These are phyloP conservation scores for Penicillium psychrosexuale DNA, from an alignment of 2,329 filamentous ascomycete species.

Conservation along the genomic window DNA sequence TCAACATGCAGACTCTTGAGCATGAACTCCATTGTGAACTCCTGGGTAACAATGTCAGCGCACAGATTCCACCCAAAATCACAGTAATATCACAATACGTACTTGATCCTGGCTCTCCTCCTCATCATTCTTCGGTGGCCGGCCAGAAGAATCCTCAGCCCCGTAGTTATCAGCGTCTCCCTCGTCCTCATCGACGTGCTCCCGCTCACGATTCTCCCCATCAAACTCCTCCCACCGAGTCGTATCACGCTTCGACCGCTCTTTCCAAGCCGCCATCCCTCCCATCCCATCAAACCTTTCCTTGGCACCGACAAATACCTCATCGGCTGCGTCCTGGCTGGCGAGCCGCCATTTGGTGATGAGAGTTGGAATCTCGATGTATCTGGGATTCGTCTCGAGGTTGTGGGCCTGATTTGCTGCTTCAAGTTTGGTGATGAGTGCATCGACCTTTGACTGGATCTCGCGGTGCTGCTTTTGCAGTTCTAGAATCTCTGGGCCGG, in stretches of 20 bases:
- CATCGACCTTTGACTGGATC: slow-evolving; percentile 33
- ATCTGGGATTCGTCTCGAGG: slow-evolving; percentile 47
- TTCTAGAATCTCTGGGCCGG: slow-evolving; percentile 28
- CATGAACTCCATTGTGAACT: slow-evolving; percentile 69
- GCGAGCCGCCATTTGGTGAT: slow-evolving; percentile 60
- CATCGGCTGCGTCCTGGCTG: slow-evolving; percentile 63
- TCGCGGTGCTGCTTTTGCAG: slow-evolving; percentile 37
- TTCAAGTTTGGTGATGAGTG: slow-evolving; percentile 46
- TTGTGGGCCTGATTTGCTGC: slow-evolving; percentile 52
- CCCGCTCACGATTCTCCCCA: slow-evolving; percentile 38
- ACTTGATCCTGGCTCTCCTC: slow-evolving; percentile 38
- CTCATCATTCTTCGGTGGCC: slow-evolving; percentile 21
- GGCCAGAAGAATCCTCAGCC: slow-evolving; percentile 37
- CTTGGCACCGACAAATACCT: slow-evolving; percentile 60
- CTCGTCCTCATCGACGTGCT: slow-evolving; percentile 33
- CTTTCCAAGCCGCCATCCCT: slow-evolving; percentile 57
- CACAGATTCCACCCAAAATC: background rate
- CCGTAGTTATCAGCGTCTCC: slow-evolving; percentile 25
- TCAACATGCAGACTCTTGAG: slow-evolving; percentile 64
- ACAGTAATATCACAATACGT: background rate
- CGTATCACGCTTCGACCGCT: slow-evolving; percentile 46
- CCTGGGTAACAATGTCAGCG: slow-evolving; percentile 39
- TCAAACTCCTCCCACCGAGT: slow-evolving; percentile 39
- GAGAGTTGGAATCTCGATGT: slow-evolving; percentile 56
- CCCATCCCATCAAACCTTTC: slow-evolving; percentile 63